phyloP scores from a whole-genome alignment of 192 early-diverging fungal species.

The Coemansia sp. region DNA sequence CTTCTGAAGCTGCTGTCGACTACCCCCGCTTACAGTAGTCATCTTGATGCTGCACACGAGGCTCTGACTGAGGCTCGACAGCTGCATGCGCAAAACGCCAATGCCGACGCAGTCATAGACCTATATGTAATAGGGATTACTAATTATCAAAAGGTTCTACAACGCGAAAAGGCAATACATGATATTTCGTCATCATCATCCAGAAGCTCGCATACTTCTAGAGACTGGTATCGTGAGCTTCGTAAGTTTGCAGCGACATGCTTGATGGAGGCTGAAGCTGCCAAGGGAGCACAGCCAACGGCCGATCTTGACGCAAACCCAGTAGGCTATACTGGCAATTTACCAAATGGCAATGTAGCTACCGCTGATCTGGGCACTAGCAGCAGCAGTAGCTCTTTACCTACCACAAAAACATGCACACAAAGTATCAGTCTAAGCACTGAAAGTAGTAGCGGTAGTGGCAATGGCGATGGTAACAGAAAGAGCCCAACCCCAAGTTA shows the following conservation, averaged over 20 bases:
- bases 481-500: background rate
- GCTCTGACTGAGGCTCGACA: slow-evolving; percentile 20
- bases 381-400: background rate
- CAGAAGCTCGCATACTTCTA: background rate
- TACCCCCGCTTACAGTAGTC: slow-evolving; percentile 6
- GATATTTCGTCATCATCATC: background rate
- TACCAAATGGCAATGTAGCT: background rate
- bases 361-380: background rate
- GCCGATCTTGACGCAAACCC: background rate
- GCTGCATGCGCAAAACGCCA: slow-evolving; percentile 8
- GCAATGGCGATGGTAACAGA: slow-evolving; percentile 13
- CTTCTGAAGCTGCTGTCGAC: slow-evolving; percentile 21
- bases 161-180: slow-evolving; percentile 11
- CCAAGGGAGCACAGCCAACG: slow-evolving; percentile 15
- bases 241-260: slow-evolving; percentile 21
- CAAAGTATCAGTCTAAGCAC: background rate
- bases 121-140: slow-evolving; percentile 32
- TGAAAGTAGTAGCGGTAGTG: slow-evolving; percentile 2
- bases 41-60: slow-evolving; percentile 21
- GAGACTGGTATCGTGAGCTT: slow-evolving; percentile 37
- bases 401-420: background rate
- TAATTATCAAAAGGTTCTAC: slow-evolving; percentile 37
- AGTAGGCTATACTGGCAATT: background rate
- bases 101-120: slow-evolving; percentile 15
- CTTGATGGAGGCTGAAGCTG: slow-evolving; percentile 33